These are phyloP conservation scores for Citrus unshiu DNA, from an alignment of 345 rosid species.

Conservation along the genomic window DNA sequence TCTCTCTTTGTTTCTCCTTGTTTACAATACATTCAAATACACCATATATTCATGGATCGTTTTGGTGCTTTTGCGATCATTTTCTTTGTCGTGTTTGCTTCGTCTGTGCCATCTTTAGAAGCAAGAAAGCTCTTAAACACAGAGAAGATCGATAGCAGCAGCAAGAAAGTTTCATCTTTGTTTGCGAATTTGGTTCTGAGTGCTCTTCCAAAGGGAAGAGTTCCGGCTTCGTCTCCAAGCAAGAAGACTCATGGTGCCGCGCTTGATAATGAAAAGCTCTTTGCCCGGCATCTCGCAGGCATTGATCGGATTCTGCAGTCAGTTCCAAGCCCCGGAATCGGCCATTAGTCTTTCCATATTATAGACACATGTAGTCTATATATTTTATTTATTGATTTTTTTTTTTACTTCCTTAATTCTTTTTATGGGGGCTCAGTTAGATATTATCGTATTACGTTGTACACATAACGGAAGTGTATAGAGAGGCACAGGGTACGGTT, in stretches of 20 bases:
- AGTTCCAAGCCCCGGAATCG: slow-evolving; percentile 89
- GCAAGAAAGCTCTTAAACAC: slow-evolving; percentile 43
- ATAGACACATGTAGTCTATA: background rate
- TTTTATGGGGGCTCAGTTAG: background rate
- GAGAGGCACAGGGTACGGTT: background rate
- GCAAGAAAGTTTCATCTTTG: slow-evolving; percentile 18
- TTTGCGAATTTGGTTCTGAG: slow-evolving; percentile 35
- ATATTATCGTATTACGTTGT: background rate
- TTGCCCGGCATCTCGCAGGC: slow-evolving; percentile 51
- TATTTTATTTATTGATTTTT: too few relatives aligned
- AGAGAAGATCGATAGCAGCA: slow-evolving; percentile 1
- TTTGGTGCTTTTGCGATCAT: slow-evolving; percentile 22
- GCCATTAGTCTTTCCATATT: slow-evolving; percentile 32
- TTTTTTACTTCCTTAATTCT: background rate
- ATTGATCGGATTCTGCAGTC: slow-evolving; percentile 63
- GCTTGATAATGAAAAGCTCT: slow-evolving; percentile 43
- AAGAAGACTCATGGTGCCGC: slow-evolving; percentile 60
- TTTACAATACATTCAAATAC: background rate
- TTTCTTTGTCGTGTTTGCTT: slow-evolving; percentile 25
- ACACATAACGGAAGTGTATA: slow-evolving; percentile 1
- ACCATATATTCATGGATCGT: slow-evolving; percentile 42
- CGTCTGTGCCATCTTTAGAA: slow-evolving; percentile 24
- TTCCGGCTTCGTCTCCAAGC: slow-evolving; percentile 62
- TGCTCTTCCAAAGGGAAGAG: slow-evolving; percentile 61
- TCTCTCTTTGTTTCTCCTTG: background rate